These are phyloP conservation scores for Globisporangium spiculum DNA, from an alignment of 352 stramenopile species.

Conservation along the genomic window DNA sequence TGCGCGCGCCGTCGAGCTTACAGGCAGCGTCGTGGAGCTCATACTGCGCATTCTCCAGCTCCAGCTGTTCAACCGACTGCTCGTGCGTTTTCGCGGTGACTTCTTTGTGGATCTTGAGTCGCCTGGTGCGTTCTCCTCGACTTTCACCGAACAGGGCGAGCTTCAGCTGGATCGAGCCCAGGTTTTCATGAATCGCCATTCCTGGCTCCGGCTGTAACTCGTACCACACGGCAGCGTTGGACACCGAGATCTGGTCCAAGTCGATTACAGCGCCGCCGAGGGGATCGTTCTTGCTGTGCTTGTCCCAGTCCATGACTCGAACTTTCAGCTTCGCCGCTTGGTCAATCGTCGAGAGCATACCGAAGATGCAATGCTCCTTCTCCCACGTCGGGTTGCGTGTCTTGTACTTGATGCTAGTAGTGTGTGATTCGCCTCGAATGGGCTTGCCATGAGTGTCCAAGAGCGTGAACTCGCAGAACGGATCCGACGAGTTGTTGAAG, in stretches of 20 bases:
- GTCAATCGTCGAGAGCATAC: conserved; percentile 55
- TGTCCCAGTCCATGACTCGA: conserved; percentile 53
- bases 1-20: conserved; percentile 64
- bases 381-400: conserved; percentile 58
- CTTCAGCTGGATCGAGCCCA: conserved; percentile 54
- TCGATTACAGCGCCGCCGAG: conserved; percentile 47
- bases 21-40: conserved; percentile 61
- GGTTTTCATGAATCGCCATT: conserved; percentile 42
- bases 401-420: conserved; percentile 50
- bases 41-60: conserved; percentile 67
- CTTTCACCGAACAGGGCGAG: conserved; percentile 61
- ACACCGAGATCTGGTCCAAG: conserved; percentile 45
- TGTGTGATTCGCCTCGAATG: conserved; percentile 49
- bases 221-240: conserved; percentile 54
- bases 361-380: conserved; percentile 63
- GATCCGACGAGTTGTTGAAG: conserved; percentile 61
- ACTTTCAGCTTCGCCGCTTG: conserved; percentile 49
- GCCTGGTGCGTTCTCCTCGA: conserved; percentile 42
- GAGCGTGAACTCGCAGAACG: conserved; percentile 58
- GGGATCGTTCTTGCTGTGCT: conserved; percentile 49
- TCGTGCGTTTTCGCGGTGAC: conserved; percentile 53
- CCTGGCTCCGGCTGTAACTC: conserved; percentile 36
- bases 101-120: conserved; percentile 56
- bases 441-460: conserved; percentile 48
- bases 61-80: conserved; percentile 55